Conservation (phyloP, 208 protist species). For the Trichomonas gallinae region DNA sequence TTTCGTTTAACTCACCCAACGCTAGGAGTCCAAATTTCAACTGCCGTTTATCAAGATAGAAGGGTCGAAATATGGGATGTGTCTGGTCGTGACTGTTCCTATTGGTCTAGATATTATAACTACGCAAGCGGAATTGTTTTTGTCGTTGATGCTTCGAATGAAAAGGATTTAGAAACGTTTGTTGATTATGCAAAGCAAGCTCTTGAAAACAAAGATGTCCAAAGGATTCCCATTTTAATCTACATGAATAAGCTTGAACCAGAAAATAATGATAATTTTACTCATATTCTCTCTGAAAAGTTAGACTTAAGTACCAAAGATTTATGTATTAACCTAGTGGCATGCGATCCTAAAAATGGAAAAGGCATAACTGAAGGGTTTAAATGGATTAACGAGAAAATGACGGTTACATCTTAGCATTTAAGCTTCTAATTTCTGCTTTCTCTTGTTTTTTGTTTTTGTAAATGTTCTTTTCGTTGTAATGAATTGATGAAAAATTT, state of each 20-base stretch:
- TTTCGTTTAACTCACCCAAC: not conserved
- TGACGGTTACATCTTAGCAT: not conserved
- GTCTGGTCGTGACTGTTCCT: not conserved
- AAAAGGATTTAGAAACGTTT: not conserved
- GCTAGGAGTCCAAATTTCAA: not conserved
- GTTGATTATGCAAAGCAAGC: not conserved
- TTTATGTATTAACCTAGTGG: not conserved
- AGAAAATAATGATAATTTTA: not conserved
- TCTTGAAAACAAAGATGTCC: not conserved
- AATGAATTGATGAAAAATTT: not conserved
- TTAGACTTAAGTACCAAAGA: not conserved
- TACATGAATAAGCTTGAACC: not conserved
- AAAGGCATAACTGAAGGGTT: not conserved
- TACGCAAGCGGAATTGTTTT: not conserved
- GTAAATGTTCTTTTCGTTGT: not conserved
- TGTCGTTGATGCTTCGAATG: not conserved
- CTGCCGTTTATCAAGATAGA: not conserved
- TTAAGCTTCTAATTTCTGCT: not conserved
- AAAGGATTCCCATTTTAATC: not conserved
- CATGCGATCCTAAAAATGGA: not conserved
- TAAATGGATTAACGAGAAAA: not conserved
- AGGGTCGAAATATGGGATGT: not conserved
- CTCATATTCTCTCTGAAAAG: not conserved
- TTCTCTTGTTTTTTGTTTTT: not conserved
- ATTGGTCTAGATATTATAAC: not conserved